Evolutionary conservation across 768 basidiomycete genomes (phyloP).

Genomic region (Trametes cubensis): DNA sequence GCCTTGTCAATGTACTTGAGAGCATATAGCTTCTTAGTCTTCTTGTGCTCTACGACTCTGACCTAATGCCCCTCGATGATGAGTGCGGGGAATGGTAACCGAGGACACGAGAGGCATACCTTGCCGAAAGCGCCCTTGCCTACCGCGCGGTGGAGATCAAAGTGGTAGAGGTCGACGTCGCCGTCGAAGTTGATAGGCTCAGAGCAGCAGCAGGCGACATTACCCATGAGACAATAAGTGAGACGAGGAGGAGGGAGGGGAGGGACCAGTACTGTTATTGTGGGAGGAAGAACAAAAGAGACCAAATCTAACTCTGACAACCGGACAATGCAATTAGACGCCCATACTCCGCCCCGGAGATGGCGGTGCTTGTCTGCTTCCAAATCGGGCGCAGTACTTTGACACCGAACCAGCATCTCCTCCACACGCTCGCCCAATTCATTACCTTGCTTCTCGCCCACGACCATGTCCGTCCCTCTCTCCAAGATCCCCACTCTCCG

Average conservation of each 20-base stretch:
- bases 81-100: background rate
- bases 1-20: conserved; percentile 99
- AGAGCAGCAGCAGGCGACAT: conserved; percentile 37
- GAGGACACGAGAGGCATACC: conserved; percentile 49
- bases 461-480: conserved; percentile 38
- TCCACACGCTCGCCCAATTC: background rate
- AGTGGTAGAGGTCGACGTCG: conserved; percentile 88
- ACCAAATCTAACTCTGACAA: conserved; percentile 23
- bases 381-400: background rate
- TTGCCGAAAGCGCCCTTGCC: conserved; percentile 99
- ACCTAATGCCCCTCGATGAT: conserved; percentile 54
- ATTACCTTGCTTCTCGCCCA: background rate
- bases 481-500: conserved; percentile 58
- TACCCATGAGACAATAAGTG: conserved; percentile 29
- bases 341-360: background rate
- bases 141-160: conserved; percentile 92
- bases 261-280: conserved; percentile 22
- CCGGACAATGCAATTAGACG: background rate
- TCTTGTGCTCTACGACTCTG: conserved; percentile 95
- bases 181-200: conserved; percentile 59
- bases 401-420: background rate
- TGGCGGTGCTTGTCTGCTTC: conserved; percentile 4
- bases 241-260: conserved; percentile 17
- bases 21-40: conserved; percentile 88
- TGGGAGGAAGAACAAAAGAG: conserved; percentile 30